Base-by-base conservation (phyloP, 1,284 basidiomycete species). In the Melampsora allii-populina region DNA sequence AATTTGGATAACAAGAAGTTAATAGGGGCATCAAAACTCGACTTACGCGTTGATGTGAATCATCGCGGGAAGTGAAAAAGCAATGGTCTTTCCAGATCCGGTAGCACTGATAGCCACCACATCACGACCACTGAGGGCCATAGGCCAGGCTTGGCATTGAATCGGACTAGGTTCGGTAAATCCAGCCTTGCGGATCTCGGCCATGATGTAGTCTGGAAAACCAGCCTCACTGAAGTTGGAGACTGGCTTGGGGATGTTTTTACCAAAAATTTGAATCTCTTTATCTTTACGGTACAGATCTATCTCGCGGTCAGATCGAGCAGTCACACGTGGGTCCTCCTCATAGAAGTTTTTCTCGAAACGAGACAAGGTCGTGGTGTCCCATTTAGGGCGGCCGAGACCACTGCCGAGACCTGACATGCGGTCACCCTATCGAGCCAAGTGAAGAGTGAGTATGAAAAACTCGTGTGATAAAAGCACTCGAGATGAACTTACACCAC, bases 101-200 rank as follows among this genome's bases (percentile, higher is more conserved):
- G 94, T 97, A 83, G 95, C 92, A 63, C 95, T 94, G 80, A 99
- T 94, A 76, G 96, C 95, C 75, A 97, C 93, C 53, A 97, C 87
- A 83, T 98, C 94, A 77, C 92, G 88, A 78, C 94, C 94, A 77
- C 87, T 93, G 19, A 97, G 84, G 12, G 94, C 94, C 91, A 97
- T 96, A 1, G 94, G 94, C 94, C 94, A 98, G 12, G 94, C 91
- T 82, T 98, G 95, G 80, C 94, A 95, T 83, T 98, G 95, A 80
- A 98, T 98, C 68, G 96, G 88, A 2, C 94, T 94, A 0, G 95
- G 95, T 3, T 86, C 82, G 61, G 86, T 83, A 84, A 98, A 98
- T 67, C 95, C 95, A 84, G 96, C 92, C 36, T 92, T 91, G 77
- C 87, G 89, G 82, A 98, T 95, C 76, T 95, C 93, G 71, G 87